A percentile compares a stretch with the other conserved stretches of the same genome.
phyloP scores from a whole-genome alignment of 1,139 yeast species.

The Candida pseudoviswanathii region DNA sequence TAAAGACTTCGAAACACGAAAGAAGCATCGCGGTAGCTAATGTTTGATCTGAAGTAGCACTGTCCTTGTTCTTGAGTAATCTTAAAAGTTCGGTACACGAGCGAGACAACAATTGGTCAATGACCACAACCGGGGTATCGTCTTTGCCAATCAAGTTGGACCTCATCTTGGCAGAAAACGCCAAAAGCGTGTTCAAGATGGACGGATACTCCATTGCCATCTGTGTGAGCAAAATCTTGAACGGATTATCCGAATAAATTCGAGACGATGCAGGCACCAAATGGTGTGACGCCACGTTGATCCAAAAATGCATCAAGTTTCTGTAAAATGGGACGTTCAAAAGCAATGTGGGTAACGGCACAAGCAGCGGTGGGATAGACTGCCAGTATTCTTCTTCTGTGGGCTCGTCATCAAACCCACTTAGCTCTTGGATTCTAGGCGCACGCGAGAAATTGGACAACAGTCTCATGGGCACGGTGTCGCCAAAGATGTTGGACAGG shows the following conservation, averaged over 20 bases:
- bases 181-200: constrained; percentile 60
- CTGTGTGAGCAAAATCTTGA: constrained; percentile 63
- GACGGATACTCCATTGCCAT: constrained; percentile 68
- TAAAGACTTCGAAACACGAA: constrained; percentile 63
- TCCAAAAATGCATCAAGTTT: constrained; percentile 63
- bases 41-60: constrained; percentile 66
- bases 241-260: constrained; percentile 65
- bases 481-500: constrained; percentile 7
- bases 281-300: constrained; percentile 60
- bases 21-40: constrained; percentile 64
- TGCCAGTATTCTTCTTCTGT: constrained; percentile 4
- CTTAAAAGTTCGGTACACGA: constrained; percentile 59
- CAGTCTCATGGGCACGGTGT: constrained; percentile 12
- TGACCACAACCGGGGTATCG: constrained; percentile 44
- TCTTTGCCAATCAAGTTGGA: constrained; percentile 32
- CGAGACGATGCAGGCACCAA: constrained; percentile 71
- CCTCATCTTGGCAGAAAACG: constrained; percentile 64
- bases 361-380: constrained; percentile 50
- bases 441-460: not conserved
- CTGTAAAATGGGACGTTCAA: constrained; percentile 60
- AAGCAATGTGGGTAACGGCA: constrained; percentile 61
- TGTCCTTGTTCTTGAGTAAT: constrained; percentile 51
- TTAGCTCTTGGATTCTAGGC: not conserved
- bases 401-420: not conserved
- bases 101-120: constrained; percentile 54